Conservation (phyloP, 2,329 filamentous ascomycete species). For the Aspergillus sclerotialis region DNA sequence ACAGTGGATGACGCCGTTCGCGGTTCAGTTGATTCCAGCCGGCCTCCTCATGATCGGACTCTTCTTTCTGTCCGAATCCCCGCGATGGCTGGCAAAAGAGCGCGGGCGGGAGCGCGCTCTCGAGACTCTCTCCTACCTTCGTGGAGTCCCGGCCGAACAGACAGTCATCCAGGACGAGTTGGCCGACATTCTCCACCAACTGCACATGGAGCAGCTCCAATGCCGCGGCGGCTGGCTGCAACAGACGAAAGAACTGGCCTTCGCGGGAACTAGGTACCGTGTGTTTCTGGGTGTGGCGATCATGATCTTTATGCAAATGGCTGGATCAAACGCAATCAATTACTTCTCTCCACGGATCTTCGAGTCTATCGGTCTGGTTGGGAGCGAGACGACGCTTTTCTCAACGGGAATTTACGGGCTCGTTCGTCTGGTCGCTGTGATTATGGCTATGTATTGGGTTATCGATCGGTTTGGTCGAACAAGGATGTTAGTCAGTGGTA, state of each 20-base stretch:
- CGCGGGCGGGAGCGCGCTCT: slow-evolving; percentile 59
- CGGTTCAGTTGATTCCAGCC: slow-evolving; percentile 56
- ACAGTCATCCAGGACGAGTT: slow-evolving; percentile 49
- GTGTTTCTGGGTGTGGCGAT: slow-evolving; percentile 44
- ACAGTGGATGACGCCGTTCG: slow-evolving; percentile 54
- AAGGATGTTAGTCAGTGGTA: slow-evolving; percentile 58
- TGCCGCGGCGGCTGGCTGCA: too few species aligned
- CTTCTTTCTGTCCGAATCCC: slow-evolving; percentile 54
- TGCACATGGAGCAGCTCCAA: slow-evolving; percentile 54
- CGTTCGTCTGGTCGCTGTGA: slow-evolving; percentile 57
- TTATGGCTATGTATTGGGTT: slow-evolving; percentile 45
- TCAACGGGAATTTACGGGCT: slow-evolving; percentile 43
- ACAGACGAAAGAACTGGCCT: slow-evolving; percentile 34
- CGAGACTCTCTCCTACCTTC: slow-evolving; percentile 46
- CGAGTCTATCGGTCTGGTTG: slow-evolving; percentile 47
- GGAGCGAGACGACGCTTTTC: slow-evolving; percentile 58
- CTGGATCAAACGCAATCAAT: slow-evolving; percentile 50
- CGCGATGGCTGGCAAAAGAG: slow-evolving; percentile 58
- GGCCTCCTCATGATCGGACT: slow-evolving; percentile 53
- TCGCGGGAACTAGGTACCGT: slow-evolving; percentile 42
- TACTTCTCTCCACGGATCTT: slow-evolving; percentile 53
- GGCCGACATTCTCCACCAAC: slow-evolving; percentile 51
- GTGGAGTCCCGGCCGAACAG: slow-evolving; percentile 45
- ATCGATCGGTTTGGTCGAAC: slow-evolving; percentile 27
- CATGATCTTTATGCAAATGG: slow-evolving; percentile 47